Conservation (phyloP, 2,329 filamentous ascomycete species). For the Plectosphaerella cucumerina region DNA sequence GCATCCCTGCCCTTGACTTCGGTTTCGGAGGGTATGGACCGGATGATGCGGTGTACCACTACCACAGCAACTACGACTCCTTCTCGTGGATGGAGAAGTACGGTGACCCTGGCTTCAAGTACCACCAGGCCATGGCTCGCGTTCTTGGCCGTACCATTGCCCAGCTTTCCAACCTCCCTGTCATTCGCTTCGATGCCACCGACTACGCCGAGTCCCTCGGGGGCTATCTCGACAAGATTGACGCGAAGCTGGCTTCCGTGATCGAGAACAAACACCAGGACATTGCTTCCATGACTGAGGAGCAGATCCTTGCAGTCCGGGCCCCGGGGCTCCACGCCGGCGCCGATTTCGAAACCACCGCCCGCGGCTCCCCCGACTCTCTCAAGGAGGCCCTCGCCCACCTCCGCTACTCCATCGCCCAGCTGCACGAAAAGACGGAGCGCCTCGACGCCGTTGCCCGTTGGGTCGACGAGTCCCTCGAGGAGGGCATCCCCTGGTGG, state of each 20-base stretch:
- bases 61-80: constrained; percentile 89
- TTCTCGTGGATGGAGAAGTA: constrained; percentile 85
- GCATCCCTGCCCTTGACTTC: constrained; percentile 62
- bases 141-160: constrained; percentile 59
- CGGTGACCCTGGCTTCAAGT: constrained; percentile 65
- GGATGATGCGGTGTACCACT: constrained; percentile 64
- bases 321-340: constrained; percentile 11
- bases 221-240: constrained; percentile 47
- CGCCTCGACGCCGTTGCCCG: constrained; percentile 42
- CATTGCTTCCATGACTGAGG: constrained; percentile 18
- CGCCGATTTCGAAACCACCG: constrained; percentile 7
- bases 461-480: constrained; percentile 36
- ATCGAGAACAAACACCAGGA: constrained; percentile 21
- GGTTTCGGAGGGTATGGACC: constrained; percentile 42
- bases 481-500: constrained; percentile 70
- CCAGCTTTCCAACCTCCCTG: constrained; percentile 55
- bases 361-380: constrained; percentile 28
- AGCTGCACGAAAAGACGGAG: constrained; percentile 33
- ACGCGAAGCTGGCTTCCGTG: constrained; percentile 39
- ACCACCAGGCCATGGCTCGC: constrained; percentile 64
- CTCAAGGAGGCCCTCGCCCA: constrained; percentile 34
- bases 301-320: constrained; percentile 20
- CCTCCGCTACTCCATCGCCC: constrained; percentile 31
- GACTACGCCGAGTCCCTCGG: constrained; percentile 59
- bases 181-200: constrained; percentile 60